phyloP scores from a whole-genome alignment of 495 filamentous ascomycete genomes.

The Neurospora sublineolata region DNA sequence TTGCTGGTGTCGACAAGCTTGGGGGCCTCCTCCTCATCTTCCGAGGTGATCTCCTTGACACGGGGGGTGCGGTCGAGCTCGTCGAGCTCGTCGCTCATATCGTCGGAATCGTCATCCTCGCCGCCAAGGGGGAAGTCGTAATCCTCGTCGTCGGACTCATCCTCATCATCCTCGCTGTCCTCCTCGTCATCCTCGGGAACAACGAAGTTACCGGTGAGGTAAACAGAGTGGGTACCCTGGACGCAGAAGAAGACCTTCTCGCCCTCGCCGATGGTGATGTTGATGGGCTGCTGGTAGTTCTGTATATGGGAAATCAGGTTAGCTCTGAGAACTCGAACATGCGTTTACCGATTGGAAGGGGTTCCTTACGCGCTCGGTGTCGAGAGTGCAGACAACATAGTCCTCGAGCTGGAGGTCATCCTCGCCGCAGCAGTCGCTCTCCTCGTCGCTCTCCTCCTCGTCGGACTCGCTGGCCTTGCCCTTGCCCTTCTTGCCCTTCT shows the following conservation, averaged over 20 bases:
- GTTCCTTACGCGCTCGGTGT: conserved; percentile 48
- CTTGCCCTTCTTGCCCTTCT: conserved; percentile 53
- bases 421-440: conserved; percentile 36
- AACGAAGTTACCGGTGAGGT: conserved; percentile 92
- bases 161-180: conserved; percentile 44
- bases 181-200: conserved; percentile 41
- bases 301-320: conserved; percentile 23
- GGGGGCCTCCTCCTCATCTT: conserved; percentile 67
- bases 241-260: conserved; percentile 88
- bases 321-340: not conserved
- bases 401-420: conserved; percentile 67
- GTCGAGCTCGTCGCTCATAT: conserved; percentile 74
- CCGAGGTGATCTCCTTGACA: conserved; percentile 73
- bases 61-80: conserved; percentile 68
- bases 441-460: conserved; percentile 40
- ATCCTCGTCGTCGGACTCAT: conserved; percentile 57
- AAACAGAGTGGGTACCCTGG: conserved; percentile 77
- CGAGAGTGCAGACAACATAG: conserved; percentile 86
- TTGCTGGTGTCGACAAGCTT: conserved; percentile 55
- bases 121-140: conserved; percentile 69
- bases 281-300: conserved; percentile 91
- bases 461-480: conserved; percentile 60
- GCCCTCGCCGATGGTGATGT: conserved; percentile 75
- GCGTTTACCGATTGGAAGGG: not conserved
- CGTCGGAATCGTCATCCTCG: conserved; percentile 52